Base-by-base conservation (phyloP, 495 filamentous ascomycete species). In the Friedmanniomyces endolithicus region DNA sequence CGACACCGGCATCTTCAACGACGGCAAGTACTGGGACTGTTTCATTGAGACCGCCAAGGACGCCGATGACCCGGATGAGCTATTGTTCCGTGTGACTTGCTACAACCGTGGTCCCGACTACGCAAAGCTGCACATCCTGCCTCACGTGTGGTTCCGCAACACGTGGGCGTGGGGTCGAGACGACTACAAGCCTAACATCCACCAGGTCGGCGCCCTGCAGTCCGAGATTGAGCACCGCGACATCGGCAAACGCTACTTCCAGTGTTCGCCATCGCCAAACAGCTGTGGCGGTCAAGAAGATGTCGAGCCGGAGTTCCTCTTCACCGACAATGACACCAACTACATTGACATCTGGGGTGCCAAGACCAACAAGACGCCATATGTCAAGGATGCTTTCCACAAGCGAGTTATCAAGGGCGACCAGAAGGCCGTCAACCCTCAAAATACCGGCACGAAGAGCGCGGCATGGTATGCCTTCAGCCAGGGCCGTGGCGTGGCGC, bases 1-100 rank as follows among this genome's bases (percentile, higher is more conserved):
- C 31, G 92, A 97, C 65, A 94, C 90, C 0, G 88, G 83, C n/a
- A 72, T 85, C 51, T 96, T 97, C 64, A 76, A 88, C n/a, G 88
- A 95, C 16, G 84, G 92, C 64, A 73, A 83, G 48, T 97, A 97
- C 70, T 97, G 88, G 86, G 90, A 97, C 67, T 95, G 95, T 64
- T 84, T 90, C 67, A 95, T 97, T 58, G 90, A 97, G 71, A 90
- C 85, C 8, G 90, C 90, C 35, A 97, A 97, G 71, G 90, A 95
- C 61, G 79, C 77, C 9, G 82, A 95, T 43, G 83, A 94, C 61
- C 82, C 85, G 49, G 88, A 95, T 22, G 90, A 95, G 68, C 73
- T 97, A 16, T 76, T 94, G 35, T 97, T 96, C 74, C 87, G 90
- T 59, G 84, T 95, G 37, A 96, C 92, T 20, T 90, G 89, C 31